phyloP scores from a whole-genome alignment of 352 stramenopile species.

The Phytophthora parvispora region DNA sequence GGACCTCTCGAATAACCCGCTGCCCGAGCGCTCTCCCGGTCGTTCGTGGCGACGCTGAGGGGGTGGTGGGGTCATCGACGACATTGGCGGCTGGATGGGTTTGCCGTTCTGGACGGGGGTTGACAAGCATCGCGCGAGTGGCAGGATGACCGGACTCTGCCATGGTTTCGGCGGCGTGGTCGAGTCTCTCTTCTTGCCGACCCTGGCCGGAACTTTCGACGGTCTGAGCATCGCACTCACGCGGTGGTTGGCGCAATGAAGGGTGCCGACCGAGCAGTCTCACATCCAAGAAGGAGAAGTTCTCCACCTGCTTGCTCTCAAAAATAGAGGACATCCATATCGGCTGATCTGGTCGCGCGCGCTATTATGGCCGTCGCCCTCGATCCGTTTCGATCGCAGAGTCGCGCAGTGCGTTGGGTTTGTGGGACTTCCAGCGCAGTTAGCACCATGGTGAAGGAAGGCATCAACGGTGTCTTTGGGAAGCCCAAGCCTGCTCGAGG shows the following conservation, averaged over 20 bases:
- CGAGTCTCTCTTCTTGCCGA: constrained; percentile 25
- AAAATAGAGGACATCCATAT: constrained; percentile 30
- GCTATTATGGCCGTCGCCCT: constrained; percentile 17
- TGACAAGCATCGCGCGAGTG: constrained; percentile 67
- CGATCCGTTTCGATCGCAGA: constrained; percentile 33
- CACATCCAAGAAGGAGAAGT: not conserved
- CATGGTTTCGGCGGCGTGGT: constrained; percentile 26
- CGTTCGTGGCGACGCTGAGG: constrained; percentile 29
- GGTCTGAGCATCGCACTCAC: constrained; percentile 25
- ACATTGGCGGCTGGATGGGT: constrained; percentile 1
- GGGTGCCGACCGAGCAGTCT: not conserved
- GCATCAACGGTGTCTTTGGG: constrained; percentile 35
- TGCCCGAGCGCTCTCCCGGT: constrained; percentile 35
- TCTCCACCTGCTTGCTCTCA: not conserved
- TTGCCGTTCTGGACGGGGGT: constrained; percentile 53
- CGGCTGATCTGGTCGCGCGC: constrained; percentile 9
- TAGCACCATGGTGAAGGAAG: constrained; percentile 36
- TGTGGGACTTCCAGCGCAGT: constrained; percentile 6
- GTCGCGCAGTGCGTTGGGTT: constrained; percentile 2
- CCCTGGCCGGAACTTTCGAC: constrained; percentile 1
- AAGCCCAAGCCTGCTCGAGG: constrained; percentile 20
- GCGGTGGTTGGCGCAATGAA: constrained; percentile 33
- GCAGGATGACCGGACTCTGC: constrained; percentile 42
- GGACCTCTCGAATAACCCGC: constrained; percentile 65
- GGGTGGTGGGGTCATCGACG: constrained; percentile 8